These are phyloP conservation scores for Epicoccum nigrum DNA, from an alignment of 2,329 filamentous ascomycete genomes.

Conservation along the genomic window DNA sequence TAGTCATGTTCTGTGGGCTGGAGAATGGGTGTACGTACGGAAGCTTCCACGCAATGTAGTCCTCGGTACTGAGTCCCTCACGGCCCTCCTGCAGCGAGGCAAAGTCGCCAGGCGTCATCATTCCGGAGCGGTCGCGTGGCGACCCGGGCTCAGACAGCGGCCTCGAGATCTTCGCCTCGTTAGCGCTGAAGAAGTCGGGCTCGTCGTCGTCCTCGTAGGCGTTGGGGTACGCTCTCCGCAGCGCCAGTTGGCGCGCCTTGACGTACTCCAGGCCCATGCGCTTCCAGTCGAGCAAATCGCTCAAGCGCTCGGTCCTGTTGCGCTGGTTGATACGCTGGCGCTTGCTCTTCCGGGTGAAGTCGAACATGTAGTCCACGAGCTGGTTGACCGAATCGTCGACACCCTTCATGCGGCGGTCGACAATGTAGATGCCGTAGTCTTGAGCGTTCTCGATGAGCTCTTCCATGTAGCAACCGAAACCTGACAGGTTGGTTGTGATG, in stretches of 20 bases:
- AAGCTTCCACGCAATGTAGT: conserved; percentile 97
- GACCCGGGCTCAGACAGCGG: conserved; percentile 94
- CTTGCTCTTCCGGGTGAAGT: conserved; percentile 91
- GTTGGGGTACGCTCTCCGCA: conserved; percentile 87
- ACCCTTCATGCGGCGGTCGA: conserved; percentile 92
- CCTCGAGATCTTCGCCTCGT: conserved; percentile 92
- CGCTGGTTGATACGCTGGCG: conserved; percentile 98
- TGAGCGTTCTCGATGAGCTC: conserved; percentile 97
- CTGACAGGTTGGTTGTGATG: conserved; percentile 96
- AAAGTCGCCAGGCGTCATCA: conserved; percentile 99
- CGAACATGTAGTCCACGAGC: conserved; percentile 88
- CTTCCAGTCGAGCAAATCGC: conserved; percentile 97
- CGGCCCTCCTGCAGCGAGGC: conserved; percentile 92
- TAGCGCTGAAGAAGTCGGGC: conserved; percentile 88
- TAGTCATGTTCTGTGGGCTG: conserved; percentile 26
- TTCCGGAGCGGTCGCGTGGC: conserved; percentile 85
- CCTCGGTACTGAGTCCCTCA: conserved; percentile 92
- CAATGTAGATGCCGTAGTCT: conserved; percentile 99
- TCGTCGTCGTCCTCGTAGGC: conserved; percentile 81
- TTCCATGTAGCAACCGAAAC: conserved; percentile 99
- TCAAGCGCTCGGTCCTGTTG: conserved; percentile 92
- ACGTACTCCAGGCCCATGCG: conserved; percentile 99
- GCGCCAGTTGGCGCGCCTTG: conserved; percentile 90
- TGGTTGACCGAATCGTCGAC: conserved; percentile 98
- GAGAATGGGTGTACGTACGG: conserved; percentile 70